Percentiles rank a stretch among this genome's conserved stretches.
phyloP scores from a whole-genome alignment of 2,329 filamentous ascomycete species.

The Cordyceps tenuipes region DNA sequence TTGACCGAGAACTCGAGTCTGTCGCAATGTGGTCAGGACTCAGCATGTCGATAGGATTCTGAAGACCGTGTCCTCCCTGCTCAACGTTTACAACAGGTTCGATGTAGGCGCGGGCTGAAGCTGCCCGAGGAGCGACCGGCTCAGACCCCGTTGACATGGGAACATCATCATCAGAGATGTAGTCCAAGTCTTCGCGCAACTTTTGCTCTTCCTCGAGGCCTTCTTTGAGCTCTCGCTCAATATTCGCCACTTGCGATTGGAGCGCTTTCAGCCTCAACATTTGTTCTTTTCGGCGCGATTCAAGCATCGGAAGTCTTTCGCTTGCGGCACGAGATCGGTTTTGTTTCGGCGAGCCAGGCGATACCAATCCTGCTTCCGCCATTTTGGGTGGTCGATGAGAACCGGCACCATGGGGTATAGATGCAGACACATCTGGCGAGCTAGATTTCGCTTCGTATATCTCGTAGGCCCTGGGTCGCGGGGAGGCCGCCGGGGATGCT shows the following conservation, averaged over 20 bases:
- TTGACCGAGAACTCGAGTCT: constrained; percentile 2
- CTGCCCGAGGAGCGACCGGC: background rate
- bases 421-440: background rate
- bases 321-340: constrained; percentile 24
- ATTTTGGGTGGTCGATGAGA: background rate
- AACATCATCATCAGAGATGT: constrained; percentile 10
- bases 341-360: constrained; percentile 18
- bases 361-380: constrained; percentile 8
- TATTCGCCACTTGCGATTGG: constrained; percentile 37
- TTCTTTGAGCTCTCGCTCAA: constrained; percentile 41
- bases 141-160: background rate
- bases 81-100: background rate
- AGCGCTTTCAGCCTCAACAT: constrained; percentile 38
- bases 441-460: constrained; percentile 5
- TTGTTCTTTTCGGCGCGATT: constrained; percentile 30
- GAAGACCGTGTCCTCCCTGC: background rate
- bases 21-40: constrained; percentile 9
- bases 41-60: background rate
- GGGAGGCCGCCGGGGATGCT: constrained; percentile 23
- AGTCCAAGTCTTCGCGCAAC: constrained; percentile 22
- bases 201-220: constrained; percentile 27
- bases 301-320: constrained; percentile 28
- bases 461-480: constrained; percentile 9
- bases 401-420: background rate
- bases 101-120: background rate